phyloP scores from a whole-genome alignment of 192 early-diverging fungal genomes.

The Gigaspora rosea region DNA sequence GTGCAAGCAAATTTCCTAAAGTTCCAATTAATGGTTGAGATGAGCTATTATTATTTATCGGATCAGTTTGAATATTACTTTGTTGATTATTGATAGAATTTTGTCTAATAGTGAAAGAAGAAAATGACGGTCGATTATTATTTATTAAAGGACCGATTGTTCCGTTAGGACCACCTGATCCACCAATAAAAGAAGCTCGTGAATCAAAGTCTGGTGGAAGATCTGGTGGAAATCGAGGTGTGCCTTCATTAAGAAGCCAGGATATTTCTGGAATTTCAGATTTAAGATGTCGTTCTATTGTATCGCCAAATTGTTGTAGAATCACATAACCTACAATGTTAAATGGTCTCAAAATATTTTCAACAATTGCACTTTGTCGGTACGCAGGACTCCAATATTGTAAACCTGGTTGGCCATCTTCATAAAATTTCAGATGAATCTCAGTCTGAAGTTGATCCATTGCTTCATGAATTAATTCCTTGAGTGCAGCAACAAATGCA shows the following conservation, averaged over 20 bases:
- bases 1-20: too few species aligned
- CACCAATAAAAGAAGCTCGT: background rate
- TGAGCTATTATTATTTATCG: too few species aligned
- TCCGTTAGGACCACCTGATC: too few species aligned
- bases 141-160: too few species aligned
- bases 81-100: too few species aligned
- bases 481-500: slow-evolving; percentile 15
- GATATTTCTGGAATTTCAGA: slow-evolving; percentile 11
- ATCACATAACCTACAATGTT: slow-evolving; percentile 15
- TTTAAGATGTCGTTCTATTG: slow-evolving; percentile 13
- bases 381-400: background rate
- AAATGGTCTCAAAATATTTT: slow-evolving; percentile 13
- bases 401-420: background rate
- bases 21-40: too few species aligned
- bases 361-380: background rate
- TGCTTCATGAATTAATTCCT: background rate
- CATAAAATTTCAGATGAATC: background rate
- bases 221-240: background rate
- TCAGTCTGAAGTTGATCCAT: slow-evolving; percentile 2
- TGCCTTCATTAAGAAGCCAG: background rate
- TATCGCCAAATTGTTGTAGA: slow-evolving; percentile 4
- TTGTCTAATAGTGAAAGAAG: too few species aligned
- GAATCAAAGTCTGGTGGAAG: background rate
- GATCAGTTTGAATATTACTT: too few species aligned
- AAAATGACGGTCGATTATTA: too few species aligned